Evolutionary conservation across 768 basidiomycete species (phyloP).

Genomic region (Suillus alpinus): DNA sequence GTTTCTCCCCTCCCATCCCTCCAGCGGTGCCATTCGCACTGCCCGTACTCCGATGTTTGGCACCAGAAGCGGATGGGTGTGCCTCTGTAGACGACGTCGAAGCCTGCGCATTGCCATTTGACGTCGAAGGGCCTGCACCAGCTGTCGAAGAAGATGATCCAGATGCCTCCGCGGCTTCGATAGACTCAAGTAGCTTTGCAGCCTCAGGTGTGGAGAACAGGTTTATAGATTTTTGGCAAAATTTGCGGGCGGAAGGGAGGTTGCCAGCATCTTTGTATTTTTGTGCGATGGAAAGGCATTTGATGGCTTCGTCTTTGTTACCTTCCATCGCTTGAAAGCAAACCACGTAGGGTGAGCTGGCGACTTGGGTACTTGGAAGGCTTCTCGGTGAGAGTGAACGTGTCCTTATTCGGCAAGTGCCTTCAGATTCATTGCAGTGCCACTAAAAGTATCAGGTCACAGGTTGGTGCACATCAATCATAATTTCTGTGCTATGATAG

Average conservation of each 20-base stretch:
- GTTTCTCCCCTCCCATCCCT: constrained; percentile 68
- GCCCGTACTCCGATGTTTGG: constrained; percentile 56
- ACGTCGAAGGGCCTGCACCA: constrained; percentile 37
- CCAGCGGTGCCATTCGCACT: constrained; percentile 49
- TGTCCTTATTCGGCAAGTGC: constrained; percentile 5
- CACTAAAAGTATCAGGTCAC: neutral
- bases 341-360: constrained; percentile 6
- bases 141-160: constrained; percentile 34
- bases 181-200: constrained; percentile 56
- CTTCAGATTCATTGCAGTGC: neutral
- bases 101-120: constrained; percentile 34
- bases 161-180: constrained; percentile 54
- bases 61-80: constrained; percentile 71
- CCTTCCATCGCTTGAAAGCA: constrained; percentile 57
- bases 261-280: constrained; percentile 72
- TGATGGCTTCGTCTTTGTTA: constrained; percentile 88
- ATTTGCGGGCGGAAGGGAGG: constrained; percentile 76
- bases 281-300: constrained; percentile 77
- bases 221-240: constrained; percentile 83
- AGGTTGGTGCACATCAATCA: neutral
- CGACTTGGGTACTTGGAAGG: neutral
- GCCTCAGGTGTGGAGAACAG: constrained; percentile 82
- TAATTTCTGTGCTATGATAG: neutral
- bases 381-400: neutral
- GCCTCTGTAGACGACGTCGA: constrained; percentile 58